These are phyloP conservation scores for Pichia sp. DNA, from an alignment of 1,139 yeast species.

Conservation along the genomic window DNA sequence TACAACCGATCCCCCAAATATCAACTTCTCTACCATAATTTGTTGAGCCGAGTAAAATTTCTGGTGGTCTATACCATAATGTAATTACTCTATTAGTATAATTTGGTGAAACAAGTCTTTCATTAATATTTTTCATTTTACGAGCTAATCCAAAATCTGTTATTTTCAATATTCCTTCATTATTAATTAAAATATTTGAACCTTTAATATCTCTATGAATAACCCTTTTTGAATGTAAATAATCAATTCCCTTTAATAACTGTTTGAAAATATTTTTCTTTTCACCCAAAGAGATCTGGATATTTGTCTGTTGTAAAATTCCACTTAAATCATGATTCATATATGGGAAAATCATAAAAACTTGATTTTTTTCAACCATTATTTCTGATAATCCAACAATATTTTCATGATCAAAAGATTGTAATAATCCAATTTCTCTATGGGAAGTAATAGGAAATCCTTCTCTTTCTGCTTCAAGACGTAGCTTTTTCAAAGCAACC, in stretches of 20 bases:
- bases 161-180: conserved; percentile 66
- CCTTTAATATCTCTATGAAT: conserved; percentile 95
- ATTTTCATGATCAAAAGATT: conserved; percentile 79
- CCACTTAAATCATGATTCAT: conserved; percentile 94
- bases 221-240: conserved; percentile 74
- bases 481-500: conserved; percentile 77
- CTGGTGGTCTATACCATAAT: conserved; percentile 97
- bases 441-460: conserved; percentile 96
- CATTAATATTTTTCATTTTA: conserved; percentile 54
- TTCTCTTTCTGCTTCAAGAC: conserved; percentile 84
- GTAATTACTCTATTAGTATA: conserved; percentile 95
- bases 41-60: conserved; percentile 81
- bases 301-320: conserved; percentile 68
- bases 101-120: conserved; percentile 51
- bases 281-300: conserved; percentile 57
- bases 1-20: conserved; percentile 96
- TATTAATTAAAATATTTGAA: conserved; percentile 75
- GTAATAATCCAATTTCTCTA: conserved; percentile 82
- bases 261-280: conserved; percentile 74
- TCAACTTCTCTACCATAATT: conserved; percentile 88
- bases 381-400: conserved; percentile 79
- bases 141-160: conserved; percentile 96
- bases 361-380: conserved; percentile 76
- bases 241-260: conserved; percentile 71
- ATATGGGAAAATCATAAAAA: conserved; percentile 89